Evolutionary conservation across 345 rosid species (phyloP), one percentile per base, ranked within the genome.

Genomic region (Dimocarpus longan): DNA sequence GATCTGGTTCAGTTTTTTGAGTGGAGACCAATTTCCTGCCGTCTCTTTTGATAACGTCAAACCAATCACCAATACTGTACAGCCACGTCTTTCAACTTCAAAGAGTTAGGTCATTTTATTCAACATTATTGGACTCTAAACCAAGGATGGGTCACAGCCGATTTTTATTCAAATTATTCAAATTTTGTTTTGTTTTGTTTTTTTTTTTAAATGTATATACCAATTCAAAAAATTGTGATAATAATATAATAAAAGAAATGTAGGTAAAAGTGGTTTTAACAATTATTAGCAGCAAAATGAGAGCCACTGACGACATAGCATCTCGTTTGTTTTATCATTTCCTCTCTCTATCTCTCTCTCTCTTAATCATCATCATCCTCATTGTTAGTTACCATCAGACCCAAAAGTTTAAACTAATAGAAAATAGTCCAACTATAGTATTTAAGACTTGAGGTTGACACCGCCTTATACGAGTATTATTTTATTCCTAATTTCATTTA

Each of bases 261-360:
- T 76, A 70, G 75, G 80, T 59, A 82, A 82, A 87, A 76, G 87
- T 86, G 79, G 85, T 85, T 79, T 81, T 82, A 87, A 86, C 93
- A 89, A 93, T 89, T 82, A 91, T 93, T 90, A 90, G 93, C 90
- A 86, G 94, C 92, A 89, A 91, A 90, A 90, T 88, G 85, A 90
- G 92, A 88, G 90, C 84, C 85, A 84, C 90, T 88, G 91, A 90
- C 90, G 86, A 82, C 93, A 80, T 89, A 89, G 89, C 93, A 86
- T 89, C 90, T 86, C 78, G 69, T 86, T 79, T 88, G 84, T 83
- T 86, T 86, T 86, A 78, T 84, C 81, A 84, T 78, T 79, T 83
- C 81, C 71, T 69, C 80, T 85, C 74, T 79, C 81, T 78, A 83
- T 78, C 80, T 64, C 66, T 82, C 82, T 82, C 83, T 84, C 85